Evolutionary conservation across 192 early-diverging fungal genomes (phyloP).

Genomic region (Backusella luteola): DNA sequence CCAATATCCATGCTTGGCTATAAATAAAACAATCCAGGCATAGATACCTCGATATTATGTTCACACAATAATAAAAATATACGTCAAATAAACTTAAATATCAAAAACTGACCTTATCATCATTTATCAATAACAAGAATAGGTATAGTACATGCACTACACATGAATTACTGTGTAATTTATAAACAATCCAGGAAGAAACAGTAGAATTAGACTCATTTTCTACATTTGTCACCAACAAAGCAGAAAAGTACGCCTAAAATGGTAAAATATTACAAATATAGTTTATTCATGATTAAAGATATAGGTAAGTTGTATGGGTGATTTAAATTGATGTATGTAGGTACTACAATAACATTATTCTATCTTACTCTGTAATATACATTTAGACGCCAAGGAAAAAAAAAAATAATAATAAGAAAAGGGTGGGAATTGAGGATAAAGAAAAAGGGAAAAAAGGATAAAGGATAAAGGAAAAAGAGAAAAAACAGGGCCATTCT

Average conservation of each 20-base stretch:
- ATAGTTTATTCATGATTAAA: neutral
- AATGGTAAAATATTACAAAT: neutral
- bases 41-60: neutral
- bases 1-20: too few relatives aligned
- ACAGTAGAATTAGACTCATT: neutral
- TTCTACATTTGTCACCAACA: neutral
- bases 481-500: neutral
- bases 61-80: neutral
- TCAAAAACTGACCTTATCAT: neutral
- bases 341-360: neutral
- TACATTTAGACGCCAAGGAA: neutral
- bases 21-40: neutral
- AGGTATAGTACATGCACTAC: neutral
- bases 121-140: neutral
- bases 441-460: neutral
- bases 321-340: neutral
- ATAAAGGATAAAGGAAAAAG: neutral
- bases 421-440: neutral
- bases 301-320: neutral
- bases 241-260: neutral
- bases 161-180: neutral
- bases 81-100: neutral
- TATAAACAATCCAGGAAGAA: neutral
- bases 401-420: neutral
- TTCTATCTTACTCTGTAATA: neutral